Base-by-base conservation (phyloP, 2,329 filamentous ascomycete genomes). In the Monosporascus cannonballus region DNA sequence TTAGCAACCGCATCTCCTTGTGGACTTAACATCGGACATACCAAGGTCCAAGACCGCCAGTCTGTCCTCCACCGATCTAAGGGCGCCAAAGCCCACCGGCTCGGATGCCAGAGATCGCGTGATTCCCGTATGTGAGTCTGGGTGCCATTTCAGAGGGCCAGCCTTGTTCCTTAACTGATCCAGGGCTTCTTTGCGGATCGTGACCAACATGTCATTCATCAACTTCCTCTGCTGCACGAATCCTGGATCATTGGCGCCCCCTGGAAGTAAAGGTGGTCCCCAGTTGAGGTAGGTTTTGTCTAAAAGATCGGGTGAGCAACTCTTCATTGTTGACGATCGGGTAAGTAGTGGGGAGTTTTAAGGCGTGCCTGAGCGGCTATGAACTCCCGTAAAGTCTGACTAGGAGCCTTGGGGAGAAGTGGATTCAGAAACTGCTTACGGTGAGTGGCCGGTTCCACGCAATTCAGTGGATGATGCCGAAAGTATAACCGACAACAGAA, bases 401-500 rank as follows among this genome's bases (percentile, higher is more conserved):
- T 34, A 34, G 30, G 30, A 34, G 11, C 9, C 14, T 34, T 14
- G 9, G 1, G 30, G 30, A 14, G 30, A 34, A 34, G 11, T 34
- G 11, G 4, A 34, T 34, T 14, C 30, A 34, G 30, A 14, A 34
- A 14, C 30, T 34, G 30, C 30, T 34, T 14, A 34, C 30, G 60
- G 48, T 76, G 74, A 0, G 67, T 69, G 15, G 64, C 62, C 0
- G 69, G 71, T 22, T 66, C 61, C 0, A 64, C 63, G 48, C 57
- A 65, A 3, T 7, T 55, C 3, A 62, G 64, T 0, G 71, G 71
- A 48, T 78, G 74, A 14, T 71, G 48, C 8, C 55, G 60, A 25
- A 78, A 71, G 54, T 78, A 78, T 2, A 75, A 62, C 39, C 65
- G 65, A 59, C 76, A 81, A 49, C 73, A 76, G 53, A 75, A 73